Evolutionary conservation across 2,329 filamentous ascomycete genomes (phyloP), one percentile per base, ranked within the genome.

Genomic region (Aspergillus quadricinctus): DNA sequence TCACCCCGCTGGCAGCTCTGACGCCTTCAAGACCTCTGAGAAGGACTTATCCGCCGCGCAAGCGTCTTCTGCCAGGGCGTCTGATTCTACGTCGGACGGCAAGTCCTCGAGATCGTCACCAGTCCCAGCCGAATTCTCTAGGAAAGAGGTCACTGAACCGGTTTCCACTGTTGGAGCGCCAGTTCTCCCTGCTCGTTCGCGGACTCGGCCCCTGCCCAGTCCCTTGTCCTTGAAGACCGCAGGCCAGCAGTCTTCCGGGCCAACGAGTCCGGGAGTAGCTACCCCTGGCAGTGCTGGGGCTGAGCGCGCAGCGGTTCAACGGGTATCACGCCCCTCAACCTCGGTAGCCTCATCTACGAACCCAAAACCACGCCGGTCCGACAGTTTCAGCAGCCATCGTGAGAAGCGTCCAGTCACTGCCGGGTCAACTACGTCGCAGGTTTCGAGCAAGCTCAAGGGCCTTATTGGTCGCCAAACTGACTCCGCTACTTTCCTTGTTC

Each of bases 361-460:
- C 19, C 50, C 62, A 19, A 71, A 68, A 50, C 60, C 72, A 29
- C 70, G 70, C 54, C 71, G 75, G 21, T 77, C 75, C 8, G 70
- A 69, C 43, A 77, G 75, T 59, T 69, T 74, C 53, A 66, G 71
- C 56, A 75, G 73, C 54, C 54, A 64, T 43, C 71, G 69, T 28
- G 73, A 74, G 17, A 73, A 65, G 55, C 72, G 74, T 23, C 74
- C 74, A 19, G 61, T 72, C 31, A 76, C 74, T 29, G 67, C 74
- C 19, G 69, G 72, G n/a, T 75, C 74, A 10, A 64, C 71, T 3
- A 71, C 72, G 27, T 77, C 74, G 0, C 72, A 72, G 48, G 71
- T 74, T 23, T 75, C 74, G 4, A 71, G 43, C 53, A 78, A 76
- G 57, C 59, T 78, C 5, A 79, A 77, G 61, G 73, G 75, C 21